These are phyloP conservation scores for Fusarium sp. DNA, from an alignment of 2,329 filamentous ascomycete genomes.

Conservation along the genomic window DNA sequence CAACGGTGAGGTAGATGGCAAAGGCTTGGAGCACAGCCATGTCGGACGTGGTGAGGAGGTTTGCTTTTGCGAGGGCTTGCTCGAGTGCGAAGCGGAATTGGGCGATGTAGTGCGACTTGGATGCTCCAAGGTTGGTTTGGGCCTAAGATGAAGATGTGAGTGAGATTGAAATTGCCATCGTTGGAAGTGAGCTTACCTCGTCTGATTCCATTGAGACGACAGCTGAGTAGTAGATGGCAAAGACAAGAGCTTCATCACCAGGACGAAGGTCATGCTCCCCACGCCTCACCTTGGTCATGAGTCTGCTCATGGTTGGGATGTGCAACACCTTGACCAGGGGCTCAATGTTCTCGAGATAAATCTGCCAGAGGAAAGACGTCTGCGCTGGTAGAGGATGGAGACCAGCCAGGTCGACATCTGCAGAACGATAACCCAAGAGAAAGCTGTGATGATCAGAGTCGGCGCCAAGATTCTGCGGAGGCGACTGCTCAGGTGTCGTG, in stretches of 20 bases:
- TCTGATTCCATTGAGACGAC: slow-evolving; percentile 24
- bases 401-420: slow-evolving; percentile 19
- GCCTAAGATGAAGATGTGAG: slow-evolving; percentile 16
- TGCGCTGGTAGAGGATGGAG: slow-evolving; percentile 34
- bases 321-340: slow-evolving; percentile 34
- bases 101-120: slow-evolving; percentile 28
- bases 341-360: slow-evolving; percentile 37
- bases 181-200: slow-evolving; percentile 8
- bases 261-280: slow-evolving; percentile 29
- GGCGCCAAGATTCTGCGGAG: slow-evolving; percentile 14
- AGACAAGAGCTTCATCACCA: slow-evolving; percentile 34
- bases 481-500: slow-evolving; percentile 33
- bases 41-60: slow-evolving; percentile 32
- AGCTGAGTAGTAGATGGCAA: slow-evolving; percentile 35
- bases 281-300: slow-evolving; percentile 28
- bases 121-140: slow-evolving; percentile 27
- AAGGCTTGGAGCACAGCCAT: slow-evolving; percentile 36
- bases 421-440: slow-evolving; percentile 33
- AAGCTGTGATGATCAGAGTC: slow-evolving; percentile 33
- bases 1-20: slow-evolving; percentile 33
- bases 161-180: background rate
- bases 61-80: slow-evolving; percentile 36
- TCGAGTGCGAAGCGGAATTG: slow-evolving; percentile 39
- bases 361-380: slow-evolving; percentile 30
- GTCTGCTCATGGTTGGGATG: slow-evolving; percentile 33